These are phyloP conservation scores for Candida odintsovae DNA, from an alignment of 805 yeast species.

Conservation along the genomic window DNA sequence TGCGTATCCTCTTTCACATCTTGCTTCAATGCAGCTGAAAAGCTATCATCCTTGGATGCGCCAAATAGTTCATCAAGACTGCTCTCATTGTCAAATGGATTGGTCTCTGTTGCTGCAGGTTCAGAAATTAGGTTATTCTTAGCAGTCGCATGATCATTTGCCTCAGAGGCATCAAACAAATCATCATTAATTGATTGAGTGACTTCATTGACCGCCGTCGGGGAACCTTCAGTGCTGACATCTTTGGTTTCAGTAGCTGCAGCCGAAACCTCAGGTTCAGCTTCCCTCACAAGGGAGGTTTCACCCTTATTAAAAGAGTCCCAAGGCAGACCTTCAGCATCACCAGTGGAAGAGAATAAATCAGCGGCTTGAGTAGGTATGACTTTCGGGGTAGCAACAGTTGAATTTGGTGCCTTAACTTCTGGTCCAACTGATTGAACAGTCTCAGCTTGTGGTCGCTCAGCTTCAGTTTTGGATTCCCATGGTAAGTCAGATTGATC, in stretches of 20 bases:
- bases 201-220: background rate
- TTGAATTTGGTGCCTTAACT: background rate
- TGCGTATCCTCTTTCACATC: background rate
- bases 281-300: background rate
- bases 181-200: background rate
- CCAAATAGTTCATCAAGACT: background rate
- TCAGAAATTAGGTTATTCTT: background rate
- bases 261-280: background rate
- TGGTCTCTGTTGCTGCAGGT: background rate
- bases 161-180: background rate
- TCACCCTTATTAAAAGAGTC: slow-evolving; percentile 14
- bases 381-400: background rate
- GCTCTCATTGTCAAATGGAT: background rate
- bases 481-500: background rate
- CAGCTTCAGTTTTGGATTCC: background rate
- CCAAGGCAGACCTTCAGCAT: background rate
- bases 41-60: background rate
- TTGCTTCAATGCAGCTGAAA: background rate
- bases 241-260: background rate
- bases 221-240: background rate
- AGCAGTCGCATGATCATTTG: background rate
- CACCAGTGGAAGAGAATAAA: background rate
- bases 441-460: background rate
- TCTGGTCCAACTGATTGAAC: background rate
- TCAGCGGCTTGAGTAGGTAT: background rate